phyloP scores from a whole-genome alignment of 305 asterid genomes.

The Plantago rigida region DNA sequence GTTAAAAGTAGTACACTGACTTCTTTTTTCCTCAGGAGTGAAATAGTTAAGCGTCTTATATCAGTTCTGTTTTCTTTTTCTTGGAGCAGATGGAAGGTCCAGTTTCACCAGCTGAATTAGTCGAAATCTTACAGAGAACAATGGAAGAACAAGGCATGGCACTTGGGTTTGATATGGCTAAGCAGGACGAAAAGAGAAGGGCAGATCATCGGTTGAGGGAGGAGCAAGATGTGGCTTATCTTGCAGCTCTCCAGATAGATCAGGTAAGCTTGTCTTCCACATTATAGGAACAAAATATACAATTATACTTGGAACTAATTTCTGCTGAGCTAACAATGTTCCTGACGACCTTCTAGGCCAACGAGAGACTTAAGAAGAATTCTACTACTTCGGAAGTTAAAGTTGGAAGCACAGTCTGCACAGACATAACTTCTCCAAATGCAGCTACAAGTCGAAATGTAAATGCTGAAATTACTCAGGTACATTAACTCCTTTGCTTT shows the following conservation, averaged over 20 bases:
- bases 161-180: slow-evolving; percentile 43
- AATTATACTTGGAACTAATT: background rate
- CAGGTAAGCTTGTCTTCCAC: slow-evolving; percentile 34
- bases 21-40: too few species aligned
- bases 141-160: slow-evolving; percentile 72
- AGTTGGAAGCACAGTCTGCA: background rate
- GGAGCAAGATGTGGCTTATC: slow-evolving; percentile 76
- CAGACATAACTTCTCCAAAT: slow-evolving; percentile 19
- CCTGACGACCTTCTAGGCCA: slow-evolving; percentile 38
- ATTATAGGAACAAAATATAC: background rate
- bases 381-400: slow-evolving; percentile 26
- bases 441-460: slow-evolving; percentile 24
- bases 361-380: slow-evolving; percentile 33
- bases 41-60: too few species aligned
- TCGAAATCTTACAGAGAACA: slow-evolving; percentile 61
- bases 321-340: background rate
- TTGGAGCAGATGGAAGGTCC: slow-evolving; percentile 68
- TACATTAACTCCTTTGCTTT: slow-evolving; percentile 10
- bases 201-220: slow-evolving; percentile 48
- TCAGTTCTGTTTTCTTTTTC: background rate
- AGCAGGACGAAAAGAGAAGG: slow-evolving; percentile 37
- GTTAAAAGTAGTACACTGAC: too few species aligned
- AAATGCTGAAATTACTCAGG: slow-evolving; percentile 58
- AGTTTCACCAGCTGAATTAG: slow-evolving; percentile 57
- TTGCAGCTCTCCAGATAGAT: slow-evolving; percentile 60